These are phyloP conservation scores for Mycena venus DNA, from an alignment of 768 basidiomycete genomes.

Conservation along the genomic window DNA sequence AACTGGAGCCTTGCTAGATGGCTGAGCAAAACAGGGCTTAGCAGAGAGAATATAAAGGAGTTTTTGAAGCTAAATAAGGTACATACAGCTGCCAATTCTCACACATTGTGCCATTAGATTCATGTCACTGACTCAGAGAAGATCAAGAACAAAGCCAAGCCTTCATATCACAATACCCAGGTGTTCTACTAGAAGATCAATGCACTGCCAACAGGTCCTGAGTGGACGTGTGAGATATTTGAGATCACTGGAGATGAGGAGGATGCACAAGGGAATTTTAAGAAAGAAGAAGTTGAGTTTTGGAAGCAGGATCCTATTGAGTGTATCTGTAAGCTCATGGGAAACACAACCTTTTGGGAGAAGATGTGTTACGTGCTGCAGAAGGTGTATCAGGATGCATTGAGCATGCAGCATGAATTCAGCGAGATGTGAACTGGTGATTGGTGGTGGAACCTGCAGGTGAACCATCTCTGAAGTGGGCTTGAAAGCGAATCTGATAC, in stretches of 20 bases:
- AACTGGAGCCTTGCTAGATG: slow-evolving; percentile 26
- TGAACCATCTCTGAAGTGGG: too few species aligned
- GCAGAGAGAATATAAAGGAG: slow-evolving; percentile 7
- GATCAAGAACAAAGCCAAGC: too few species aligned
- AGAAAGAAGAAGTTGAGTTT: slow-evolving; percentile 37
- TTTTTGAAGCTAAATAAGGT: slow-evolving; percentile 19
- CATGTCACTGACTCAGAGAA: too few species aligned
- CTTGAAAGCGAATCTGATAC: too few species aligned
- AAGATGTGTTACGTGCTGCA: too few species aligned
- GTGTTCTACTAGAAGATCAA: slow-evolving; percentile 40
- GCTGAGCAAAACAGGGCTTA: slow-evolving; percentile 16
- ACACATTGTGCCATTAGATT: too few species aligned
- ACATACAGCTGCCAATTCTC: too few species aligned
- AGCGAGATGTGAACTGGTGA: slow-evolving; percentile 45
- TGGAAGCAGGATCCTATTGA: slow-evolving; percentile 44
- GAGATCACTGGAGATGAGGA: slow-evolving; percentile 35
- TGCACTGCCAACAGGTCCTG: slow-evolving; percentile 34
- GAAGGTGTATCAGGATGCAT: slow-evolving; percentile 21
- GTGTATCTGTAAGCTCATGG: too few species aligned
- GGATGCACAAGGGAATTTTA: slow-evolving; percentile 12
- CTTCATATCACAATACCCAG: slow-evolving; percentile 7
- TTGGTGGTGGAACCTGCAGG: too few species aligned
- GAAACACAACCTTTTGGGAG: too few species aligned
- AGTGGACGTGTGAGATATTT: slow-evolving; percentile 39
- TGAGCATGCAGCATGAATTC: slow-evolving; percentile 20